Percentiles rank a stretch among this genome's conserved stretches.
Evolutionary conservation across 1,284 basidiomycete genomes (phyloP).

Genomic region (Hymenochaete sp.): DNA sequence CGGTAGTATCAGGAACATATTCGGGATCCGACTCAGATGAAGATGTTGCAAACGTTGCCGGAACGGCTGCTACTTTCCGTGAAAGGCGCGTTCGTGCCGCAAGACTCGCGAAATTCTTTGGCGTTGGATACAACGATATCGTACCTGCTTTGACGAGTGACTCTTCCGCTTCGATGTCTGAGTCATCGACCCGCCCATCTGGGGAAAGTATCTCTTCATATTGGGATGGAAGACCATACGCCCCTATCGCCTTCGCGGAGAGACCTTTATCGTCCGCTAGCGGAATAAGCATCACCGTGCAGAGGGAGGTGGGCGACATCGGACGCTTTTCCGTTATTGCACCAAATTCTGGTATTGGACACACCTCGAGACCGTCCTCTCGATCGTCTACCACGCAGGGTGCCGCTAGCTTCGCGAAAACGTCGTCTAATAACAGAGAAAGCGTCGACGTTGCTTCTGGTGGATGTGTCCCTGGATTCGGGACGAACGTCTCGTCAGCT

Average conservation of each 20-base stretch:
- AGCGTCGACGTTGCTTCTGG: too few relatives aligned
- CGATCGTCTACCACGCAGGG: neutral
- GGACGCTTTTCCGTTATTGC: too few relatives aligned
- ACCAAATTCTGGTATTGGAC: too few relatives aligned
- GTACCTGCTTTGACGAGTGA: neutral
- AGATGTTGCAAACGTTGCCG: neutral
- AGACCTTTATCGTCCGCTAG: too few relatives aligned
- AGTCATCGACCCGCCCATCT: neutral
- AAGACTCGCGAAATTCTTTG: constrained; percentile 52
- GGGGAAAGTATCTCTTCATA: neutral
- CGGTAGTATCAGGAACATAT: too few relatives aligned
- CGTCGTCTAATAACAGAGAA: too few relatives aligned
- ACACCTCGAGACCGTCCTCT: neutral
- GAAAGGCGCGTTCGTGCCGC: constrained; percentile 40
- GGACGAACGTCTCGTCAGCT: too few relatives aligned
- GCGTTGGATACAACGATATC: constrained; percentile 44
- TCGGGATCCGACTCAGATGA: neutral
- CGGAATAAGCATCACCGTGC: constrained; percentile 14
- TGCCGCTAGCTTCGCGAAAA: too few relatives aligned
- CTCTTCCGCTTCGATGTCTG: neutral
- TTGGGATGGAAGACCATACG: neutral
- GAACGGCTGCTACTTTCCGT: constrained; percentile 28
- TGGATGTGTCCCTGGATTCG: too few relatives aligned
- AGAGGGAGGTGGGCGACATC: constrained; percentile 11
- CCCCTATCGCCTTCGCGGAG: too few relatives aligned